These are phyloP conservation scores for Eremochloa ophiuroides DNA, from an alignment of 176 grass and related monocot species.

Conservation along the genomic window DNA sequence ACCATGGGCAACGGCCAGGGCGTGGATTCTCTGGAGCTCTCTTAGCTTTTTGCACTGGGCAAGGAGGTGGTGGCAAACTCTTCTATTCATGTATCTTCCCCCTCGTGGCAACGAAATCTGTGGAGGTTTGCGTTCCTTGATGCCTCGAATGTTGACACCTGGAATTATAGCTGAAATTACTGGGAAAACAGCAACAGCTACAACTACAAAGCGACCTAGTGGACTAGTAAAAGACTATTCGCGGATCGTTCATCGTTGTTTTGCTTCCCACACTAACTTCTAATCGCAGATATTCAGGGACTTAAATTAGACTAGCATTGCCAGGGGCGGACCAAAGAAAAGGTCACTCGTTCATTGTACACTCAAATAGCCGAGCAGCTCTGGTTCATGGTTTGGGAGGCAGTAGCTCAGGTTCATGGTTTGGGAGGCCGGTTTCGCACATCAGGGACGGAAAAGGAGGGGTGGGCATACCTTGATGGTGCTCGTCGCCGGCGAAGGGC, in stretches of 20 bases:
- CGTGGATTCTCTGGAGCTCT: constrained; percentile 50
- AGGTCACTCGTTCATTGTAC: neutral
- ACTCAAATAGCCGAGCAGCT: neutral
- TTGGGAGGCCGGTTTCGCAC: neutral
- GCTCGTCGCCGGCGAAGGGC: neutral
- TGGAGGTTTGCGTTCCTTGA: neutral
- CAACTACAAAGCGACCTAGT: neutral
- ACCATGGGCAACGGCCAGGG: constrained; percentile 15
- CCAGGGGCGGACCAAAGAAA: neutral
- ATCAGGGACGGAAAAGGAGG: neutral
- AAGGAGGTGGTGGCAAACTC: constrained; percentile 32
- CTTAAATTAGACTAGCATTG: neutral
- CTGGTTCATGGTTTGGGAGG: too few relatives aligned
- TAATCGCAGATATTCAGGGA: neutral
- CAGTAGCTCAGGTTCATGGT: neutral
- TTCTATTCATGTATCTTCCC: constrained; percentile 32
- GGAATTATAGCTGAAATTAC: constrained; percentile 36
- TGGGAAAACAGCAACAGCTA: neutral
- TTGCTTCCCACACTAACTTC: neutral
- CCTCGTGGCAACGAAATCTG: neutral
- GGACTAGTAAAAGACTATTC: neutral
- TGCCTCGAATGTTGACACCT: constrained; percentile 1
- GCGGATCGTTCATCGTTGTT: neutral
- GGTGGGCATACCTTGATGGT: neutral
- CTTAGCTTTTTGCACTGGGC: constrained; percentile 35